Percentiles rank a stretch among this genome's conserved stretches.
These are phyloP conservation scores for Venustampulla echinocandica DNA, from an alignment of 495 filamentous ascomycete species.

Conservation along the genomic window DNA sequence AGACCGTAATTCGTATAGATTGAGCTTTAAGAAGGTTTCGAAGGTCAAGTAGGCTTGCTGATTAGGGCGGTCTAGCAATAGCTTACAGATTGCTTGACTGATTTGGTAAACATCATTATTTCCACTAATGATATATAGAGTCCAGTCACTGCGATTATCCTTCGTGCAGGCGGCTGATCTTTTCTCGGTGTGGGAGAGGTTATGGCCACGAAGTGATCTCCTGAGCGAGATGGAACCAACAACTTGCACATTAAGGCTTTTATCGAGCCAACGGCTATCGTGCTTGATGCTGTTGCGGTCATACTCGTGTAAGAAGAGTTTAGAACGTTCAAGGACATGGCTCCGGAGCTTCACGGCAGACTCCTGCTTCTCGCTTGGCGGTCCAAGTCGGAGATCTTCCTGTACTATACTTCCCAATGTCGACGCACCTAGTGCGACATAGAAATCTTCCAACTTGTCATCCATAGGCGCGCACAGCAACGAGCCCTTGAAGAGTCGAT, in stretches of 20 bases:
- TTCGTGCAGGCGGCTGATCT: conserved; percentile 58
- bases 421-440: conserved; percentile 53
- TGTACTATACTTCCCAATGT: conserved; percentile 51
- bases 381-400: conserved; percentile 47
- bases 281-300: conserved; percentile 64
- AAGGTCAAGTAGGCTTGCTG: conserved; percentile 78
- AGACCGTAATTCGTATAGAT: conserved; percentile 63
- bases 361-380: conserved; percentile 37
- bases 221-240: conserved; percentile 68
- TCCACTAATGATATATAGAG: conserved; percentile 48
- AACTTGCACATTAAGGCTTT: conserved; percentile 67
- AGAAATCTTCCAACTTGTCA: conserved; percentile 77
- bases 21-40: conserved; percentile 72
- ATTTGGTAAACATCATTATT: conserved; percentile 80
- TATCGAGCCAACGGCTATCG: conserved; percentile 82
- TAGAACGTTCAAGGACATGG: conserved; percentile 73
- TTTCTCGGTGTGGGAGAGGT: conserved; percentile 56
- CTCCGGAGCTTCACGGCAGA: conserved; percentile 54
- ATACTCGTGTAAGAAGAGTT: conserved; percentile 71
- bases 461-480: conserved; percentile 82
- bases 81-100: conserved; percentile 66
- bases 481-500: conserved; percentile 71
- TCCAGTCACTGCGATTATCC: conserved; percentile 34
- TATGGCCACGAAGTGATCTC: conserved; percentile 58
- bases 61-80: conserved; percentile 74